Evolutionary conservation across 1,139 yeast genomes (phyloP).

Genomic region (Citeromyces siamensis): DNA sequence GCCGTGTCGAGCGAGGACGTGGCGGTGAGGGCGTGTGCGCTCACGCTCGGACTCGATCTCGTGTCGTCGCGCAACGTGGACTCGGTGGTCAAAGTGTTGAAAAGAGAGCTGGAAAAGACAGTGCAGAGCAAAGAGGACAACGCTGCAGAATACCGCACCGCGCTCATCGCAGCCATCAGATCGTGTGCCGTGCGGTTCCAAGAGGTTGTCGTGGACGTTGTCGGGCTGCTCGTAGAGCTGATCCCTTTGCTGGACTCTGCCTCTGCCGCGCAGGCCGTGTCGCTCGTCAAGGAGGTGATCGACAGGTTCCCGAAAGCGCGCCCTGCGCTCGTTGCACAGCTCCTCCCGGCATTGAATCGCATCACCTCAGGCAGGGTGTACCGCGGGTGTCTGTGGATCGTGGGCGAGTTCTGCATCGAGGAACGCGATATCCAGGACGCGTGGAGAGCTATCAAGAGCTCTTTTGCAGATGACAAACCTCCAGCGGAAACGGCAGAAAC

Average conservation of each 20-base stretch:
- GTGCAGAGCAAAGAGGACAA: slow-evolving; percentile 63
- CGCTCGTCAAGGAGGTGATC: slow-evolving; percentile 86
- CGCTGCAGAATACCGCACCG: slow-evolving; percentile 76
- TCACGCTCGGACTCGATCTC: slow-evolving; percentile 69
- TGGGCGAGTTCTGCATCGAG: slow-evolving; percentile 81
- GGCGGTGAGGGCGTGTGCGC: slow-evolving; percentile 82
- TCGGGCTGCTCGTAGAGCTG: slow-evolving; percentile 78
- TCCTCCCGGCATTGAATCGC: slow-evolving; percentile 48
- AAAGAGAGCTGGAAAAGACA: slow-evolving; percentile 79
- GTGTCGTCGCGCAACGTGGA: slow-evolving; percentile 86
- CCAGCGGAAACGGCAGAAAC: slow-evolving; percentile 19
- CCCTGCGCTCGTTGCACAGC: slow-evolving; percentile 47
- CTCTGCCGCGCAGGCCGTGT: slow-evolving; percentile 70
- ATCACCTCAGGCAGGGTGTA: slow-evolving; percentile 84
- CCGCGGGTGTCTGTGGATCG: slow-evolving; percentile 91
- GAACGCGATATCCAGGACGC: slow-evolving; percentile 68
- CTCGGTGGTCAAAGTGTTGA: slow-evolving; percentile 82
- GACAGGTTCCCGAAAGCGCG: slow-evolving; percentile 85
- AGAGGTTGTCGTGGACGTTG: slow-evolving; percentile 87
- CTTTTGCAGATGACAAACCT: slow-evolving; percentile 76
- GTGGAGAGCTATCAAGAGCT: slow-evolving; percentile 77
- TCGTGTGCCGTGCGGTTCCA: slow-evolving; percentile 79
- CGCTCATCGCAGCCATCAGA: slow-evolving; percentile 81
- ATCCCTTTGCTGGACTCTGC: slow-evolving; percentile 72
- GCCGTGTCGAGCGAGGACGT: slow-evolving; percentile 80